Evolutionary conservation across 2,329 filamentous ascomycete genomes (phyloP).

Genomic region (Aspergillus latus): DNA sequence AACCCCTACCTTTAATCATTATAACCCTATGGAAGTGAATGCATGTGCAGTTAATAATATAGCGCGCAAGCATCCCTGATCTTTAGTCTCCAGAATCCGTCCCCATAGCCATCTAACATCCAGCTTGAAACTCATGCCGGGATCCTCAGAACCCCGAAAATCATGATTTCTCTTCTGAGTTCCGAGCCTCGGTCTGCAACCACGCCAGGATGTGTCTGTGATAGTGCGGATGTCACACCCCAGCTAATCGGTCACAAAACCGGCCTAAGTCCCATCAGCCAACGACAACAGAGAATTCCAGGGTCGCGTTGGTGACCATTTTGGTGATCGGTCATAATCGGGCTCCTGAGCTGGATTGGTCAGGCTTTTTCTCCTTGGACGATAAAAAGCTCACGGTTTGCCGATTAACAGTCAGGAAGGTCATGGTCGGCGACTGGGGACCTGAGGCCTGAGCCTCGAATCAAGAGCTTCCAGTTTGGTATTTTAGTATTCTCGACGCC

Average conservation of each 20-base stretch:
- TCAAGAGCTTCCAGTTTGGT: not conserved
- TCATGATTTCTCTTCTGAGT: too few species aligned
- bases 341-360: not conserved
- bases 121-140: too few species aligned
- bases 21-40: not conserved
- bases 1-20: not conserved
- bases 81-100: not conserved
- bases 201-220: too few species aligned
- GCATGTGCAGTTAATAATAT: not conserved
- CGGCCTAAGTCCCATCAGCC: not conserved
- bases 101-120: not conserved
- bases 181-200: too few species aligned
- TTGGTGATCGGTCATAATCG: not conserved
- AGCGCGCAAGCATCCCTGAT: not conserved
- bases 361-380: not conserved
- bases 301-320: not conserved
- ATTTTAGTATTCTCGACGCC: too few species aligned
- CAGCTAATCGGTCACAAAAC: not conserved
- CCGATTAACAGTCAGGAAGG: not conserved
- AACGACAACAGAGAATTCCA: not conserved
- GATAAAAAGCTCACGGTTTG: not conserved
- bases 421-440: not conserved
- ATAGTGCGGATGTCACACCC: not conserved
- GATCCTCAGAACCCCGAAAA: too few species aligned
- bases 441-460: not conserved